phyloP scores from a whole-genome alignment of 2,329 filamentous ascomycete genomes.

The Penicillium sp. region DNA sequence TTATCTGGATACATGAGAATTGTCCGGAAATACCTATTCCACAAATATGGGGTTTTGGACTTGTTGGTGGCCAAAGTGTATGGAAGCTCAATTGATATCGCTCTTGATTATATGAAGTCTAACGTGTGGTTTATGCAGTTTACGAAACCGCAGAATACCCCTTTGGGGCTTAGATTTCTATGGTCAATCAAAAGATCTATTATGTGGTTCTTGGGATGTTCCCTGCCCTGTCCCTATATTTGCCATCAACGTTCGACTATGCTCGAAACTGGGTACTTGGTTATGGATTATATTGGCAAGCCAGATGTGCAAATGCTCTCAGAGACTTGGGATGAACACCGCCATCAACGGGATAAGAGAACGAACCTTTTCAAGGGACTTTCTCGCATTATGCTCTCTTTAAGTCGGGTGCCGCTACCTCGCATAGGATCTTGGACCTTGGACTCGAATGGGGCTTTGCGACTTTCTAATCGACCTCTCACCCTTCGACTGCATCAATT shows the following conservation, averaged over 20 bases:
- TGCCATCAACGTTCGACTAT: constrained; percentile 13
- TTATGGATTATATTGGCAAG: constrained; percentile 35
- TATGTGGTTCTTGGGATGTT: constrained; percentile 25
- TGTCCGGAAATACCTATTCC: constrained; percentile 17
- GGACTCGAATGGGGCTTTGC: constrained; percentile 30
- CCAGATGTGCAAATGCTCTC: constrained; percentile 32
- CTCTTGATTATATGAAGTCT: no score
- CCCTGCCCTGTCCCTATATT: constrained; percentile 30
- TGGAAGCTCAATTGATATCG: no score
- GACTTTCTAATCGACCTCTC: constrained; percentile 43
- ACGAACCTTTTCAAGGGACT: constrained; percentile 26
- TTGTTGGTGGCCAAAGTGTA: constrained; percentile 18
- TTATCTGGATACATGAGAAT: constrained; percentile 45
- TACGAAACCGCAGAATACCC: constrained; percentile 15
- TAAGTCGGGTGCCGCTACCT: constrained; percentile 28
- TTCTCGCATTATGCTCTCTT: constrained; percentile 27
- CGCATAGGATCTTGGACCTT: constrained; percentile 41
- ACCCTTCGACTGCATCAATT: constrained; percentile 35
- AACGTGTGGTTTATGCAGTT: constrained; percentile 16
- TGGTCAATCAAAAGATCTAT: constrained; percentile 27
- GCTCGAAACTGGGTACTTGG: constrained; percentile 32
- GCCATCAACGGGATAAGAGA: constrained; percentile 18
- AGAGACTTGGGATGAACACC: constrained; percentile 30
- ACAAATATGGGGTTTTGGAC: constrained; percentile 18
- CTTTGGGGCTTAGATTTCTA: constrained; percentile 22